Conservation (phyloP, 345 rosid species). For the Toxicodendron radicans region DNA sequence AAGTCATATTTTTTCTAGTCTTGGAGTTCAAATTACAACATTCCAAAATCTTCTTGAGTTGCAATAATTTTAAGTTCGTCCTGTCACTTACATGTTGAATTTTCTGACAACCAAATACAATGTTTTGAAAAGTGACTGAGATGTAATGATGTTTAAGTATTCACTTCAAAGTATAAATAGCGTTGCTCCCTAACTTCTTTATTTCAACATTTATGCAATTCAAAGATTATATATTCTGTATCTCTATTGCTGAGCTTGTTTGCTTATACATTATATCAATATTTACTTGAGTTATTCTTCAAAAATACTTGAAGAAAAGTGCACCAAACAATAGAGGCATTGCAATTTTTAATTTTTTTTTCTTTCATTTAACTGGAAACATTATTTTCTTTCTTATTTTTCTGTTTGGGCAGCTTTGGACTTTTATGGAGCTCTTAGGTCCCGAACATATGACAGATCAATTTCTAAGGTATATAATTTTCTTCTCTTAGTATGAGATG, state of each 20-base stretch:
- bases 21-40: not conserved
- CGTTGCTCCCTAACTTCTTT: not conserved
- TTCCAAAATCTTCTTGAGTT: not conserved
- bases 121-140: not conserved
- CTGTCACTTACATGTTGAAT: not conserved
- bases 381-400: conserved; percentile 4
- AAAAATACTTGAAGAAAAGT: not conserved
- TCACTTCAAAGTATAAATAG: not conserved
- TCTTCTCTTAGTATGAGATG: not conserved
- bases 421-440: conserved; percentile 92
- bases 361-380: not conserved
- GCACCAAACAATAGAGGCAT: not conserved
- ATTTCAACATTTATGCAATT: not conserved
- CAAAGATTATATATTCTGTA: not conserved
- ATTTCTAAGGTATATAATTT: conserved; percentile 63
- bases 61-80: not conserved
- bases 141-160: not conserved
- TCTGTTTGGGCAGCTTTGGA: conserved; percentile 66
- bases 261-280: not conserved
- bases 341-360: no score
- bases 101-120: not conserved
- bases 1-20: not conserved
- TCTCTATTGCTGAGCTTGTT: not conserved
- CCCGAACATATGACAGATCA: conserved; percentile 83
- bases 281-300: not conserved